Base-by-base conservation (phyloP, 2,329 filamentous ascomycete genomes). In the Ceratocystis harringtonii region DNA sequence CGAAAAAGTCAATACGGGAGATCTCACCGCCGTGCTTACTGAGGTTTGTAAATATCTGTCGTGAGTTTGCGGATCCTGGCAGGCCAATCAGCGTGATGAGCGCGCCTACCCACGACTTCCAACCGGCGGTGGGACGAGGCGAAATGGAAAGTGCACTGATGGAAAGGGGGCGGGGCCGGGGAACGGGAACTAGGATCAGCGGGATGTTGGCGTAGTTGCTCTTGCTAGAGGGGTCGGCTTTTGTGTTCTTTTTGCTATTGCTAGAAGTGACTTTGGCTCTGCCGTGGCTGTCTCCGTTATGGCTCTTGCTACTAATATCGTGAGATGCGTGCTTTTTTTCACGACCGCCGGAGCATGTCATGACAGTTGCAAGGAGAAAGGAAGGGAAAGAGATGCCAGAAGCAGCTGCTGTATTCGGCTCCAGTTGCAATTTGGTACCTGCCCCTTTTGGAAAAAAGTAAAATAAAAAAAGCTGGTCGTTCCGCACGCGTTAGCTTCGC, bases 31-130 rank as follows among this genome's bases (percentile, higher is more conserved):
- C 44, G 44, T 52, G 44, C 22, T 22, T 52, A 8, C 61, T n/a
- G 8, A 63, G 19, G 30, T 50, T 10, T 17, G 12, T 7, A 48
- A 36, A 30, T 10, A 50, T 5, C 28, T 50, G 44, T 12, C 32
- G 22, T 12, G 61, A 5, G 7, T 12, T 28, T 7, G 12, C 30
- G 7, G 30, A n/a, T 10, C n/a, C 30, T n/a, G 43, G 61, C 25
- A 50, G 61, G 17, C 61, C 43, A 32, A 17, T 48, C 7, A 50
- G 44, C 61, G 44, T 50, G 44, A 63, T 63, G 10, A 50, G 36
- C 28, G 61, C 61, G 8, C 61, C 61, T 25, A 19, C 61, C 61
- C 44, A 50, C 3, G 44, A 30, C 36, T 63, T 63, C 44, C 61
- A 63, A 17, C 60, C 60, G 17, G 60, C 41, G 17, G 60, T 45